Percentiles rank a stretch among this genome's conserved stretches.
Conservation (phyloP, 2,329 filamentous ascomycete genomes). For the Scedosporium dehoogii region DNA sequence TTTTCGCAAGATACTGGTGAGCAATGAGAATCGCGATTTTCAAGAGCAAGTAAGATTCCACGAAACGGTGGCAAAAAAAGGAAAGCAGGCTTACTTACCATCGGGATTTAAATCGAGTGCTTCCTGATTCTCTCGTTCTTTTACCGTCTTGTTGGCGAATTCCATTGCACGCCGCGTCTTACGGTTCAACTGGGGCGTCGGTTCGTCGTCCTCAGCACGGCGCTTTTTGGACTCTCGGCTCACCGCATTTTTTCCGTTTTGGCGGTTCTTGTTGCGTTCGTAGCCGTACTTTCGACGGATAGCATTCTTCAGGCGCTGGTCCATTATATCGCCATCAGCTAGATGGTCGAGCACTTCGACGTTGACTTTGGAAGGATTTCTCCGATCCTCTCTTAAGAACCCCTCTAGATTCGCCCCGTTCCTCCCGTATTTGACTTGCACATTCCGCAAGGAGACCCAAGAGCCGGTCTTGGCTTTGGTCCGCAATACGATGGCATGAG, state of each 20-base stretch:
- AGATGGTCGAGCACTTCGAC: slow-evolving; percentile 40
- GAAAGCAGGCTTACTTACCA: slow-evolving; percentile 14
- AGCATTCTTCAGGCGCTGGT: slow-evolving; percentile 44
- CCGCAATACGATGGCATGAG: slow-evolving; percentile 52
- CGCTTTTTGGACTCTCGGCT: background rate
- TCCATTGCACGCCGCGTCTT: slow-evolving; percentile 15
- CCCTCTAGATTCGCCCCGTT: slow-evolving; percentile 57
- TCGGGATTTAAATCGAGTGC: slow-evolving; percentile 19
- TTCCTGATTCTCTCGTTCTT: slow-evolving; percentile 3
- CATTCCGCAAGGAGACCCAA: slow-evolving; percentile 60
- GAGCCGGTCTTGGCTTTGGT: slow-evolving; percentile 45
- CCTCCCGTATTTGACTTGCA: slow-evolving; percentile 54
- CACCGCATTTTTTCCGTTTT: slow-evolving; percentile 17
- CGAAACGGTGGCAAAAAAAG: background rate
- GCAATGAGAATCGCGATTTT: slow-evolving; percentile 10
- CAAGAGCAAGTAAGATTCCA: background rate
- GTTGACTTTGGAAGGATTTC: slow-evolving; percentile 37
- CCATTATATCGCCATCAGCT: slow-evolving; percentile 28
- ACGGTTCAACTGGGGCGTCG: slow-evolving; percentile 17
- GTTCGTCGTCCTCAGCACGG: slow-evolving; percentile 11
- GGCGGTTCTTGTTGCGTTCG: slow-evolving; percentile 27
- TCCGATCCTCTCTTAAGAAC: slow-evolving; percentile 52
- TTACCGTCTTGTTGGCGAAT: slow-evolving; percentile 9
- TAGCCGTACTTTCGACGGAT: slow-evolving; percentile 57
- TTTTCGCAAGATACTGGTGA: slow-evolving; percentile 19